These are phyloP conservation scores for Rhodotorula sp. DNA, from an alignment of 1,284 basidiomycete species.

Conservation along the genomic window DNA sequence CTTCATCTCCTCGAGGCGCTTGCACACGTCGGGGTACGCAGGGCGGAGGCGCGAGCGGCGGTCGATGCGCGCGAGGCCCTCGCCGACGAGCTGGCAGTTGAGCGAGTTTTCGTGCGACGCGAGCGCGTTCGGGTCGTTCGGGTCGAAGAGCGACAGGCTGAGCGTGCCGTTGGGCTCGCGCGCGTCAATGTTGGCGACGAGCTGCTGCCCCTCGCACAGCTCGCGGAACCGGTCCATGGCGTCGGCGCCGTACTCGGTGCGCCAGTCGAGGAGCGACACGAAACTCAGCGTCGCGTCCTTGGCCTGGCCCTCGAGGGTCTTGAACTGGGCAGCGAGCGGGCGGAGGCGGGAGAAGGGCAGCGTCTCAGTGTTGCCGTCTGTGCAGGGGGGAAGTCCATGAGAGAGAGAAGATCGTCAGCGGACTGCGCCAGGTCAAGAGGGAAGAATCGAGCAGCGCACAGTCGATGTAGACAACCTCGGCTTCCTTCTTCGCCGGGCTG, in stretches of 20 bases:
- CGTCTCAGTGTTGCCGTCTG: conserved; percentile 48
- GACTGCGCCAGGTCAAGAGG: no score
- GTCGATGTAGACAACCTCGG: conserved; percentile 61
- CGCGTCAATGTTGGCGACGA: conserved; percentile 86
- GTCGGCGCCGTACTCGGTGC: conserved; percentile 66
- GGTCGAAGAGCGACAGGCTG: conserved; percentile 44
- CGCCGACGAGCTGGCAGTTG: conserved; percentile 43
- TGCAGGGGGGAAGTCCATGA: not conserved
- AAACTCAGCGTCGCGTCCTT: conserved; percentile 48
- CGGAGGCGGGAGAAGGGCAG: conserved; percentile 45
- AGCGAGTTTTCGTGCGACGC: conserved; percentile 30
- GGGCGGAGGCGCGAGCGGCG: conserved; percentile 34
- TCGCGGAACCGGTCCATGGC: conserved; percentile 80
- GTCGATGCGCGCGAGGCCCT: conserved; percentile 44
- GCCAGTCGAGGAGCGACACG: conserved; percentile 45
- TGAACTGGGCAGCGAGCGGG: conserved; percentile 46
- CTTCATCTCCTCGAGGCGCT: conserved; percentile 41
- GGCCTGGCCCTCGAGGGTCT: conserved; percentile 46
- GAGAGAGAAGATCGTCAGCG: not conserved
- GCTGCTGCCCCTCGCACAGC: conserved; percentile 80
- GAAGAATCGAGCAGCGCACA: conserved; percentile 19
- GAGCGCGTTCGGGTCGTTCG: conserved; percentile 32
- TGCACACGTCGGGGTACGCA: conserved; percentile 43
- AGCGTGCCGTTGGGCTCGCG: conserved; percentile 57
- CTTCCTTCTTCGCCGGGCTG: conserved; percentile 76